Percentiles rank a stretch among this genome's conserved stretches.
Evolutionary conservation across 1,284 basidiomycete genomes (phyloP).

Genomic region (Polyporus tsugae): DNA sequence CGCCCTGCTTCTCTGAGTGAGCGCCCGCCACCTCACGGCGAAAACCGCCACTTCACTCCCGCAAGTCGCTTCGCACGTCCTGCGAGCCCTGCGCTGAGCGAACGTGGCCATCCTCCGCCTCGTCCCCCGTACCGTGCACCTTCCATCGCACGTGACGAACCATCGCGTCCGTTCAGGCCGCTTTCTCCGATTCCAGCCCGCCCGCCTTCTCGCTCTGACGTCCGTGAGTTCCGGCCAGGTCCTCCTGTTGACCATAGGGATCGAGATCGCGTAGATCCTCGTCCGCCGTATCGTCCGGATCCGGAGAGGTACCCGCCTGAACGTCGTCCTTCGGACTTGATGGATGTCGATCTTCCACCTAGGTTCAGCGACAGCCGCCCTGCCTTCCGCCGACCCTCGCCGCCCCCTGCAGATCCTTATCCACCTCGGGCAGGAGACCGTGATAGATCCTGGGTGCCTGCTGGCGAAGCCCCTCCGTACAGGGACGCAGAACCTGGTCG

Average conservation of each 20-base stretch:
- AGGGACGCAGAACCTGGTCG: conserved; percentile 27
- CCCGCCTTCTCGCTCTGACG: conserved; percentile 36
- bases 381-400: conserved; percentile 36
- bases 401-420: conserved; percentile 33
- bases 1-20: conserved; percentile 27
- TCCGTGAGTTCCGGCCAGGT: conserved; percentile 30
- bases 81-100: conserved; percentile 27
- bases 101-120: conserved; percentile 31
- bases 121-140: conserved; percentile 34
- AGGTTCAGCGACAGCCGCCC: conserved; percentile 33
- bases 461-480: conserved; percentile 33
- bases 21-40: conserved; percentile 24
- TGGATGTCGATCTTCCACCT: conserved; percentile 38
- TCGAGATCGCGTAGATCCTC: conserved; percentile 25
- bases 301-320: conserved; percentile 36
- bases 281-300: conserved; percentile 31
- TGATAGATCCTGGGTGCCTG: conserved; percentile 35
- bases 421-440: conserved; percentile 29
- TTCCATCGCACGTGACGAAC: conserved; percentile 40
- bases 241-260: conserved; percentile 30
- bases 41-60: conserved; percentile 36
- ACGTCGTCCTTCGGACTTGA: conserved; percentile 33
- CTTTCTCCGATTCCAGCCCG: conserved; percentile 31
- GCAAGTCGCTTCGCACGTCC: conserved; percentile 34
- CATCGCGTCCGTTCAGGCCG: conserved; percentile 36